Percentiles rank a stretch among this genome's conserved stretches.
phyloP scores from a whole-genome alignment of 305 asterid species.

The Rubia balearica region DNA sequence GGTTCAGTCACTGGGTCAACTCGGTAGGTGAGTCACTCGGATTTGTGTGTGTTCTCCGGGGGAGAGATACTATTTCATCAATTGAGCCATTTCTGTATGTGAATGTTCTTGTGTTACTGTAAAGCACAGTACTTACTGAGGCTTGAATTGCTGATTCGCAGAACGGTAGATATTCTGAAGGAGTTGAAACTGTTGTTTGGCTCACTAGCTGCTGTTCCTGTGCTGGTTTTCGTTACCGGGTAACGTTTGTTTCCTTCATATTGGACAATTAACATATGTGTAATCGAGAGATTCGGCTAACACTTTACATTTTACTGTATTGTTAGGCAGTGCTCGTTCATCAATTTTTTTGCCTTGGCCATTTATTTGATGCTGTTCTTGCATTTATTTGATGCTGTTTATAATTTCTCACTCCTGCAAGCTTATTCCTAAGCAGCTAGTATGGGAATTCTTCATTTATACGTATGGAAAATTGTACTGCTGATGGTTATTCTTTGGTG shows the following conservation, averaged over 20 bases:
- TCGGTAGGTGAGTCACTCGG: constrained; percentile 37
- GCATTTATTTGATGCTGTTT: background rate
- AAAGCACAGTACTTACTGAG: background rate
- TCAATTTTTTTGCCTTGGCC: background rate
- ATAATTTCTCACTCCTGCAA: background rate
- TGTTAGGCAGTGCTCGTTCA: background rate
- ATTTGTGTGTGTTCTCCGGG: background rate
- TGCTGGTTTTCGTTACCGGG: constrained; percentile 62
- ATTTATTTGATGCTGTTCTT: constrained; percentile 6
- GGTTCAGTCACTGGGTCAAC: constrained; percentile 66
- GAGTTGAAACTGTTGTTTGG: constrained; percentile 65
- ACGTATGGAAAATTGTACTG: background rate
- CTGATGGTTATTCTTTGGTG: background rate
- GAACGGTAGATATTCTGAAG: constrained; percentile 58
- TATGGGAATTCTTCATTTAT: background rate
- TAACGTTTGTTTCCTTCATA: constrained; percentile 20
- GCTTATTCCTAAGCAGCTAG: background rate
- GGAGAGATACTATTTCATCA: background rate
- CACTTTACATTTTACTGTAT: background rate
- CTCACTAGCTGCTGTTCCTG: constrained; percentile 50
- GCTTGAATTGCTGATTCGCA: constrained; percentile 27
- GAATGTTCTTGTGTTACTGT: background rate
- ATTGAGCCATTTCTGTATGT: background rate
- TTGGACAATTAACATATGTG: background rate
- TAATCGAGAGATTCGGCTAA: background rate